phyloP scores from a whole-genome alignment of 2,329 filamentous ascomycete genomes.

The Xylariaceae sp. region DNA sequence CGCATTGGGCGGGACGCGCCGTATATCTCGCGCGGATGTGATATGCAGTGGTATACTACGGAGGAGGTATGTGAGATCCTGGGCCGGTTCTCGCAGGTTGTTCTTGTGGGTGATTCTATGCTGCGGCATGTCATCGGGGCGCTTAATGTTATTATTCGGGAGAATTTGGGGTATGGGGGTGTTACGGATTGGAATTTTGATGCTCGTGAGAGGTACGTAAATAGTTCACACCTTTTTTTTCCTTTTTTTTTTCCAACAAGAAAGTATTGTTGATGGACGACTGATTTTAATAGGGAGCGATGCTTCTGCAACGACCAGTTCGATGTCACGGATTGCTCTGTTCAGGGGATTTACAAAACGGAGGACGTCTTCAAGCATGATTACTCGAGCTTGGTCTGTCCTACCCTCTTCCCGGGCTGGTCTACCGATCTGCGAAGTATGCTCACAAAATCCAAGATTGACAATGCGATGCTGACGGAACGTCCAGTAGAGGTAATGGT shows the following conservation, averaged over 20 bases:
- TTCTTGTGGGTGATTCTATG: slow-evolving; percentile 48
- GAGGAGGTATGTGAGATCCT: slow-evolving; percentile 44
- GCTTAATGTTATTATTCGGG: slow-evolving; percentile 43
- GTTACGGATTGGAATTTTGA: slow-evolving; percentile 48
- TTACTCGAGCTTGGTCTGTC: slow-evolving; percentile 40
- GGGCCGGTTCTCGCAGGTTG: slow-evolving; percentile 43
- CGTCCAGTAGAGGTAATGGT: slow-evolving; percentile 41
- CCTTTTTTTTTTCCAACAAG: too few species aligned
- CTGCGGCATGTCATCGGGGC: slow-evolving; percentile 45
- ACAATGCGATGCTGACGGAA: slow-evolving; percentile 5
- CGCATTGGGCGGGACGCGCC: slow-evolving; percentile 43
- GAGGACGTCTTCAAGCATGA: slow-evolving; percentile 42
- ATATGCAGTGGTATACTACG: slow-evolving; percentile 46
- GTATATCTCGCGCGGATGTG: slow-evolving; percentile 43
- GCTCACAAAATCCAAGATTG: neutral
- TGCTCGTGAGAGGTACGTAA: slow-evolving; percentile 37
- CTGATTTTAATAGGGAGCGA: slow-evolving; percentile 31
- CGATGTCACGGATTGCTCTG: slow-evolving; percentile 45
- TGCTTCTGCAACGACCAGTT: slow-evolving; percentile 49
- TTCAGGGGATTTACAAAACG: slow-evolving; percentile 47
- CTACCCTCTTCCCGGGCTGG: slow-evolving; percentile 32
- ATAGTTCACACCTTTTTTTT: neutral
- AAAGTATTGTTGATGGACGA: slow-evolving; percentile 1
- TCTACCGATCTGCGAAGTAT: slow-evolving; percentile 29
- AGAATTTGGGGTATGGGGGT: slow-evolving; percentile 45